Evolutionary conservation across 108 stramenopile genomes (phyloP).

Genomic region (Conticribra guillardii): DNA sequence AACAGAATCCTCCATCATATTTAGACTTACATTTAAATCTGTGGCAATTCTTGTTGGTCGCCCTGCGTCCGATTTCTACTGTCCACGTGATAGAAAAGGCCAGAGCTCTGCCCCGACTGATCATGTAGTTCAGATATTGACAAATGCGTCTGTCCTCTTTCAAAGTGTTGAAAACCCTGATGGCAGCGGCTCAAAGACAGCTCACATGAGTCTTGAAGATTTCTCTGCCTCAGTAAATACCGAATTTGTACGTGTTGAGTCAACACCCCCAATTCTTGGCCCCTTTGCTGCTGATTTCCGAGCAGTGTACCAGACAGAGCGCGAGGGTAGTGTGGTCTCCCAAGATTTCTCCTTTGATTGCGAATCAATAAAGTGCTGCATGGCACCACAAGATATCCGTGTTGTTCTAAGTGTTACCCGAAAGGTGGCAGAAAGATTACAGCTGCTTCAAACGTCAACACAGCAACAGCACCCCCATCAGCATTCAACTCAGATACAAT

Average conservation of each 20-base stretch:
- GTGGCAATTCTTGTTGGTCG: slow-evolving; percentile 69
- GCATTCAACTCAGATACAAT: slow-evolving; percentile 2
- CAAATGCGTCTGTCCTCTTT: slow-evolving; percentile 74
- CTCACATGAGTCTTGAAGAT: slow-evolving; percentile 74
- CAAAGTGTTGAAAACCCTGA: slow-evolving; percentile 81
- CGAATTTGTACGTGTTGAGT: slow-evolving; percentile 50
- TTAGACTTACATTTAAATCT: slow-evolving; percentile 63
- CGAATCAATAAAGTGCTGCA: slow-evolving; percentile 41
- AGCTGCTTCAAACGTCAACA: slow-evolving; percentile 12
- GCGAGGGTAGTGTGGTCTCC: slow-evolving; percentile 61
- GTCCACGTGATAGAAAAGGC: slow-evolving; percentile 5
- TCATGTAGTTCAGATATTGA: slow-evolving; percentile 61
- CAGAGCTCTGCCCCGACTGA: slow-evolving; percentile 20
- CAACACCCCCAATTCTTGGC: slow-evolving; percentile 53
- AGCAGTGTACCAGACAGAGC: slow-evolving; percentile 64
- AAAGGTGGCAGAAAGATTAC: slow-evolving; percentile 61
- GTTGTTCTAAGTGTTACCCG: slow-evolving; percentile 58
- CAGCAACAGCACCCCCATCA: background rate
- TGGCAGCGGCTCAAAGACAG: slow-evolving; percentile 65
- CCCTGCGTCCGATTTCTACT: slow-evolving; percentile 48
- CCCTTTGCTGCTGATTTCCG: slow-evolving; percentile 72
- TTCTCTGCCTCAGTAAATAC: slow-evolving; percentile 66
- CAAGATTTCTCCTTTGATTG: slow-evolving; percentile 79
- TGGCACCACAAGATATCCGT: slow-evolving; percentile 62
- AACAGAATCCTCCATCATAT: slow-evolving; percentile 70